Conservation (phyloP, 306 rosid species). For the Styphnolobium japonicum region DNA sequence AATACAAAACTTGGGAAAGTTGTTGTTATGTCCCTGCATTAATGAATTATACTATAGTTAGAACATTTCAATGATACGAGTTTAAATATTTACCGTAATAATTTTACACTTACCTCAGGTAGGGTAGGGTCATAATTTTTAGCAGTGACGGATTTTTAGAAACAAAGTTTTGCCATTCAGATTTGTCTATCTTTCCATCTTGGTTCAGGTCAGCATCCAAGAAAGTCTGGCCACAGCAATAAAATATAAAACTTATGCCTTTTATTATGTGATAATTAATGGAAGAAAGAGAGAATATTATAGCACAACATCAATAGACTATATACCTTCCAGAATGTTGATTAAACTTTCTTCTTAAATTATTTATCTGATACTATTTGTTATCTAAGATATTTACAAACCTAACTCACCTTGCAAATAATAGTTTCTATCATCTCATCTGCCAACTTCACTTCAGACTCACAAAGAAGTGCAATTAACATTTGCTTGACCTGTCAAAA, state of each 20-base stretch:
- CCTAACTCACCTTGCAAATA: constrained; percentile 61
- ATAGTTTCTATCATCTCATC: constrained; percentile 82
- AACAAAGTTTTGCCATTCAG: constrained; percentile 75
- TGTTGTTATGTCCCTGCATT: constrained; percentile 86
- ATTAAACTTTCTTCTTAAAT: not conserved
- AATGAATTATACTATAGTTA: not conserved
- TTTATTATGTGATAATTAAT: not conserved
- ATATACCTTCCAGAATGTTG: not conserved
- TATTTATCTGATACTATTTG: not conserved
- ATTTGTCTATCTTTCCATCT: constrained; percentile 85
- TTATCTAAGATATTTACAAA: not conserved
- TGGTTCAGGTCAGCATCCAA: constrained; percentile 77
- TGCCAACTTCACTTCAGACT: constrained; percentile 73
- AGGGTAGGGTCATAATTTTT: constrained; percentile 90
- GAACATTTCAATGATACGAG: not conserved
- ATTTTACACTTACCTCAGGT: constrained; percentile 47
- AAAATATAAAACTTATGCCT: not conserved
- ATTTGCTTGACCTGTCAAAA: constrained; percentile 76
- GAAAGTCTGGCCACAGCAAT: constrained; percentile 63
- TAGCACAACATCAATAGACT: not conserved
- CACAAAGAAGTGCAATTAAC: constrained; percentile 85
- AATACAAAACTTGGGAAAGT: constrained; percentile 91
- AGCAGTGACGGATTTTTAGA: constrained; percentile 69
- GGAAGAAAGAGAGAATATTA: not conserved
- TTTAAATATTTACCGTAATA: not conserved